These are phyloP conservation scores for Sphagnum tenellum DNA, from an alignment of 225 moss, liverwort and hornwort genomes.

Conservation along the genomic window DNA sequence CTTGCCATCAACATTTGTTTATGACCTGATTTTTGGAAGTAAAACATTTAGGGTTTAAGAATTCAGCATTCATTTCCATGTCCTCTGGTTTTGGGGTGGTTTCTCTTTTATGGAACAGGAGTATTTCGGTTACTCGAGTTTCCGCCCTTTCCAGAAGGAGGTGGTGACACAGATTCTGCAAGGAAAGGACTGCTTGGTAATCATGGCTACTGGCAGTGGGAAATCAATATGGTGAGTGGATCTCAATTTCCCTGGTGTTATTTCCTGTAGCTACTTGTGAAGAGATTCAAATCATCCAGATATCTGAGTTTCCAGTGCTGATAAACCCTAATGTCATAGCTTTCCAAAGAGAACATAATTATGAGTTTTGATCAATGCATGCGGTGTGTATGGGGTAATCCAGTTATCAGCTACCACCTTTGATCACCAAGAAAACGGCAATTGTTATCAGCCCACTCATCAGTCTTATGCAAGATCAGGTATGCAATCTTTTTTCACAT, in stretches of 20 bases:
- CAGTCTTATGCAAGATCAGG: conserved; percentile 98
- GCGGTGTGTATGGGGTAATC: conserved; percentile 1
- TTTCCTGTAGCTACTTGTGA: not conserved
- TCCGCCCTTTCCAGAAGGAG: conserved; percentile 80
- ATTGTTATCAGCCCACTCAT: conserved; percentile 93
- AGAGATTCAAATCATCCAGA: not conserved
- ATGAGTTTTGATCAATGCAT: too few relatives aligned
- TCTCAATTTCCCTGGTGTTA: too few relatives aligned
- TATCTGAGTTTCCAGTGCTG: too few relatives aligned
- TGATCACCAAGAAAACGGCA: conserved; percentile 86
- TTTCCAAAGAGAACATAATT: too few relatives aligned
- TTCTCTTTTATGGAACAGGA: conserved; percentile 23
- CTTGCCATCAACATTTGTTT: too few relatives aligned
- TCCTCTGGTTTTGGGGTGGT: too few relatives aligned
- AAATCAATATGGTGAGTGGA: conserved; percentile 66
- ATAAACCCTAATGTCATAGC: too few relatives aligned
- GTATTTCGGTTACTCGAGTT: conserved; percentile 60
- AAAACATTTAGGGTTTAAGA: too few relatives aligned
- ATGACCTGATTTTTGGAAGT: too few relatives aligned
- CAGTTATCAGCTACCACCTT: conserved; percentile 87
- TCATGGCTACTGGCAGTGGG: conserved; percentile 91
- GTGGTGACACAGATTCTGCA: conserved; percentile 57
- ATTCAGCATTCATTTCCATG: too few relatives aligned
- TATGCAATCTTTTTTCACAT: conserved; percentile 1
- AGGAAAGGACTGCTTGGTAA: conserved; percentile 84